Percentiles rank a stretch among this genome's conserved stretches.
Conservation (phyloP, 129 eudicot species). For the Lactuca sativa region DNA sequence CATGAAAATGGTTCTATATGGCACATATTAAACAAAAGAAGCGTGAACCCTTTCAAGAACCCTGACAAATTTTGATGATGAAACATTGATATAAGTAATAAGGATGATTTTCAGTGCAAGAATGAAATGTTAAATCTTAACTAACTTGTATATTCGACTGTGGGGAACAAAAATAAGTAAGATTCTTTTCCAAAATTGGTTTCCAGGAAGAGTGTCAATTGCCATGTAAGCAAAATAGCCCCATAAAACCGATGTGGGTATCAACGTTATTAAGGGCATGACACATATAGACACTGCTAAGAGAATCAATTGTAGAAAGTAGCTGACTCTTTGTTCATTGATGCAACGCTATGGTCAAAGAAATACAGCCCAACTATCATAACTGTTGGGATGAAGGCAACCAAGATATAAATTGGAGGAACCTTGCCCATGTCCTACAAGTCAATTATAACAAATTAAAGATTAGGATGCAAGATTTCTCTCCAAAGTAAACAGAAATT, state of each 20-base stretch:
- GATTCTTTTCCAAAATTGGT: too few relatives aligned
- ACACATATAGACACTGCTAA: constrained; percentile 45
- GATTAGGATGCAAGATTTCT: neutral
- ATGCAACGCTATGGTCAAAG: constrained; percentile 60
- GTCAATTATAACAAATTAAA: too few relatives aligned
- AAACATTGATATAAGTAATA: neutral
- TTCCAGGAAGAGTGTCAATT: too few relatives aligned
- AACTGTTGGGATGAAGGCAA: constrained; percentile 49
- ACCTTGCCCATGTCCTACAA: too few relatives aligned
- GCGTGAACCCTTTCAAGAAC: constrained; percentile 44
- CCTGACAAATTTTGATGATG: constrained; percentile 29
- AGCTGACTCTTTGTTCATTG: constrained; percentile 77
- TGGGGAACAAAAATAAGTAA: too few relatives aligned
- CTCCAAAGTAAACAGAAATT: too few relatives aligned
- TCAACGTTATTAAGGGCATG: constrained; percentile 55
- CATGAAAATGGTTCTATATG: constrained; percentile 31
- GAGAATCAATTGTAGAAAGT: constrained; percentile 58
- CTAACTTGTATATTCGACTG: too few relatives aligned
- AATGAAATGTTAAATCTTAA: too few relatives aligned
- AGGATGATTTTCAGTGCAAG: too few relatives aligned
- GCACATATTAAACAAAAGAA: constrained; percentile 41
- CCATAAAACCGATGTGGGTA: constrained; percentile 40
- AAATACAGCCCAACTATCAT: constrained; percentile 60
- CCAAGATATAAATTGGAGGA: constrained; percentile 37
- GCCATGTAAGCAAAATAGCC: too few relatives aligned